A percentile compares a stretch with the other conserved stretches of the same genome.
These are phyloP conservation scores for Yamadazyma tumulicola DNA, from an alignment of 805 yeast genomes.

Conservation along the genomic window DNA sequence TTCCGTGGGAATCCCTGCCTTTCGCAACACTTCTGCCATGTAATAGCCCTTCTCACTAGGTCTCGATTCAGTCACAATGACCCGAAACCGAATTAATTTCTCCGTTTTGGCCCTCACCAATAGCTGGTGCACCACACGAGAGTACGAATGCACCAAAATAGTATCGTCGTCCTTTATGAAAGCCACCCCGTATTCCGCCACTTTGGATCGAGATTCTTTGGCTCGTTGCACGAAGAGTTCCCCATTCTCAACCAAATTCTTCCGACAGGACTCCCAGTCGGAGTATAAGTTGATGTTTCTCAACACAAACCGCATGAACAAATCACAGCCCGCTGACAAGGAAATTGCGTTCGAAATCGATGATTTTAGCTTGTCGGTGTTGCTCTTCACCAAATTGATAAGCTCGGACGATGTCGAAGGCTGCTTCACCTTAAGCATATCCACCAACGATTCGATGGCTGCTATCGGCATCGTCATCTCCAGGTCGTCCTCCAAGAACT, in stretches of 20 bases:
- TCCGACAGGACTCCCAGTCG: constrained; percentile 93
- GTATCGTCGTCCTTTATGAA: constrained; percentile 92
- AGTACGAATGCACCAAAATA: constrained; percentile 83
- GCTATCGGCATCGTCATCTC: constrained; percentile 99
- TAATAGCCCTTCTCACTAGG: constrained; percentile 73
- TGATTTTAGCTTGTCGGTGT: constrained; percentile 68
- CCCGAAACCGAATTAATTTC: constrained; percentile 77
- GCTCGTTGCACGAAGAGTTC: constrained; percentile 89
- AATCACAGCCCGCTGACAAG: constrained; percentile 94
- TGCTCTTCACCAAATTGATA: constrained; percentile 73
- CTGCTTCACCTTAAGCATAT: constrained; percentile 73
- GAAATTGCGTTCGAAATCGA: constrained; percentile 90
- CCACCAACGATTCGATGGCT: constrained; percentile 91
- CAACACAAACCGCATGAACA: constrained; percentile 89
- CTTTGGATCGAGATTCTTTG: constrained; percentile 79
- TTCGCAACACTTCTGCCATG: constrained; percentile 66
- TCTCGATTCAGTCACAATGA: constrained; percentile 88
- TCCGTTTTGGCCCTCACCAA: constrained; percentile 71
- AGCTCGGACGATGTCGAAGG: constrained; percentile 94
- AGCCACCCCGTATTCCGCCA: constrained; percentile 83
- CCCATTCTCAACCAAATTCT: constrained; percentile 89
- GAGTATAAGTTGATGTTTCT: constrained; percentile 82
- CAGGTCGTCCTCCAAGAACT: constrained; percentile 81
- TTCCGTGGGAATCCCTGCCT: constrained; percentile 78
- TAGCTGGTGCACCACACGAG: constrained; percentile 83